Evolutionary conservation across 257 asterid genomes (phyloP), one percentile per base, ranked within the genome.

Genomic region (Apocynum venetum): DNA sequence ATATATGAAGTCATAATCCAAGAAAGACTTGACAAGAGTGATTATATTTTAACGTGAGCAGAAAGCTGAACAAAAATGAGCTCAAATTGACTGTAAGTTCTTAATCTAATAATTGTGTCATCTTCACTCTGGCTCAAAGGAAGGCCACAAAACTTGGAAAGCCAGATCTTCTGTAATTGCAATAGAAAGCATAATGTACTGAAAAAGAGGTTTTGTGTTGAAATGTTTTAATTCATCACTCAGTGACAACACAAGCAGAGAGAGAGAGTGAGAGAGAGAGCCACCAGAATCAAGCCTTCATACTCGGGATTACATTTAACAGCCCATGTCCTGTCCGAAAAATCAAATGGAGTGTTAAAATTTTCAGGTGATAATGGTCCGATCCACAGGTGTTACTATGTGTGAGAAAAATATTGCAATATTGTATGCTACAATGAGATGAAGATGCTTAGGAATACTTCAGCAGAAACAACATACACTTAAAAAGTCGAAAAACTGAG

Each of bases 301-400:
- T 86, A 87, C 83, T 86, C 94, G 6, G 99, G 99, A 87, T 93
- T 96, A 72, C 97, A 96, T 80, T 91, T 91, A 44, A 93, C 98
- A 63, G 90, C 84, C 98, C 99, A 96, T 67, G 99, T 87, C 99
- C 99, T 96, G 84, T 78, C 73, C 86, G 83, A 82, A 86, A 77
- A n/a, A 83, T 75, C 51, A 68, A 81, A 66, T 48, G 73, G 69
- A 35, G 53, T 81, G 71, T 66, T 74, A 31, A 10, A 31, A 35
- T 2, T 44, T 19, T 46, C 60, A 59, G 72, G 67, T 13, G 67
- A 75, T 12, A 59, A 71, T 71, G 48, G 65, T 48, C 49, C 12
- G 35, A 31, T 43, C 43, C 57, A 49, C 38, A n/a, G 36, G 20
- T 3, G 40, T 15, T 25, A 25, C 31, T 25, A 25, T 25, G 31